phyloP scores from a whole-genome alignment of 805 yeast genomes.

The Suhomyces tanzawaensis region DNA sequence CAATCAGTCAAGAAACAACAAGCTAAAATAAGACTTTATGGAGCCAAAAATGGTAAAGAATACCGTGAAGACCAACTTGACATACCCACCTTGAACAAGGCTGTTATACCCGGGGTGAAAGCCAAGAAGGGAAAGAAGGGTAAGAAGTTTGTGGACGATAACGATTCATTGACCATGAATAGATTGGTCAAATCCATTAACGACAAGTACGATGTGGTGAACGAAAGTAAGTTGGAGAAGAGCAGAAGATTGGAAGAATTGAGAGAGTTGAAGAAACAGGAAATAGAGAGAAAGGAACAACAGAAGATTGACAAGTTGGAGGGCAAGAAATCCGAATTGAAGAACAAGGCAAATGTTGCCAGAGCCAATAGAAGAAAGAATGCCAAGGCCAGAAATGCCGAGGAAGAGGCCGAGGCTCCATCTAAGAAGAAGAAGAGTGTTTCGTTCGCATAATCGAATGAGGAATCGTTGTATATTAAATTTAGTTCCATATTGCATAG shows the following conservation, averaged over 20 bases:
- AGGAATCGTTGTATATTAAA: not conserved
- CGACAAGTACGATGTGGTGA: conserved; percentile 71
- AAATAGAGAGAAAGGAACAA: conserved; percentile 80
- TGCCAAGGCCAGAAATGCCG: conserved; percentile 31
- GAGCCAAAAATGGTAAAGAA: conserved; percentile 53
- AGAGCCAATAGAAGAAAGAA: conserved; percentile 67
- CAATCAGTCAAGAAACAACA: conserved; percentile 63
- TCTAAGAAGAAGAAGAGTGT: conserved; percentile 30
- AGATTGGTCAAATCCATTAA: conserved; percentile 78
- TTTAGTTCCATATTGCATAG: not conserved
- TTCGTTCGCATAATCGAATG: conserved; percentile 43
- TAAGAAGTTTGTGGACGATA: conserved; percentile 71
- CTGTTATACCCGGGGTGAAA: conserved; percentile 79
- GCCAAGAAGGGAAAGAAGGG: conserved; percentile 85
- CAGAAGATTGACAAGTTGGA: conserved; percentile 68
- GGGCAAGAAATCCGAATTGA: conserved; percentile 73
- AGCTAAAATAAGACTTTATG: conserved; percentile 62
- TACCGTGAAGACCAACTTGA: conserved; percentile 78
- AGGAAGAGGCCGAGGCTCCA: conserved; percentile 19
- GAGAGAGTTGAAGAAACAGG: conserved; percentile 81
- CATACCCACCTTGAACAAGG: conserved; percentile 76
- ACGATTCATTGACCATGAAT: conserved; percentile 58
- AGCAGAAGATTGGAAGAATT: conserved; percentile 86
- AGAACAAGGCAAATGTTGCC: conserved; percentile 67
- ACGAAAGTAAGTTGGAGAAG: conserved; percentile 87